Base-by-base conservation (phyloP, 129 eudicot species). In the Saussurea involucrata region DNA sequence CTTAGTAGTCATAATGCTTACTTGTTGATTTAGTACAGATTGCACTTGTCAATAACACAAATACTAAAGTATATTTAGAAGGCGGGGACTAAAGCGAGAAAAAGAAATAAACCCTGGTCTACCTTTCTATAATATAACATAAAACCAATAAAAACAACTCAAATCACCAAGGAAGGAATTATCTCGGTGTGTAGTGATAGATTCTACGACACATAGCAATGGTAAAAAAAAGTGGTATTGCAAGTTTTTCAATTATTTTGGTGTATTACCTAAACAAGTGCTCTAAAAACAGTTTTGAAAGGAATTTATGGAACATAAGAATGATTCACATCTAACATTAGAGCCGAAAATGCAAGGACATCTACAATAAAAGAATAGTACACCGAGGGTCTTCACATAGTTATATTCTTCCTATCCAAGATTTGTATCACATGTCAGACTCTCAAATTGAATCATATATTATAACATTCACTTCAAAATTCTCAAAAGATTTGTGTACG, bases 11-110 rank as follows among this genome's bases (percentile, higher is more conserved):
- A 92, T 89, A 66, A 89, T 83, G 81, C 79, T 87, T 9, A 85
- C 71, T 37, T 87, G 97, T 63, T 91, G 97, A 71, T 77, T 87
- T 71, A 94, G 76, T 66, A 94, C 89, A 60, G 92, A 96, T 77
- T 80, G 84, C 7, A 94, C 97, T 81, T 95, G 98, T 74, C 29
- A 27, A 27, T 27, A 27, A 27, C 29, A 27, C 29, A 27, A 27
- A 27, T 27, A 27, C 29, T 1, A 27, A 27, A 27, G 29, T 27
- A 3, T 3, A 1, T 27, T 27, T 3, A 27, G 29, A 27, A 27
- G 29, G 29, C 29, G 3, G 3, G 29, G 29, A 27, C 29, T 27
- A 27, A 27, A 27, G 1, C 3, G 29, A 27, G 29, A 27, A 27
- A 27, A 27, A 27, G 3, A 27, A 27, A 27, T 27, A 3, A 3